Base-by-base conservation (phyloP, 2,329 filamentous ascomycete genomes). In the Fusarium coffeatum region DNA sequence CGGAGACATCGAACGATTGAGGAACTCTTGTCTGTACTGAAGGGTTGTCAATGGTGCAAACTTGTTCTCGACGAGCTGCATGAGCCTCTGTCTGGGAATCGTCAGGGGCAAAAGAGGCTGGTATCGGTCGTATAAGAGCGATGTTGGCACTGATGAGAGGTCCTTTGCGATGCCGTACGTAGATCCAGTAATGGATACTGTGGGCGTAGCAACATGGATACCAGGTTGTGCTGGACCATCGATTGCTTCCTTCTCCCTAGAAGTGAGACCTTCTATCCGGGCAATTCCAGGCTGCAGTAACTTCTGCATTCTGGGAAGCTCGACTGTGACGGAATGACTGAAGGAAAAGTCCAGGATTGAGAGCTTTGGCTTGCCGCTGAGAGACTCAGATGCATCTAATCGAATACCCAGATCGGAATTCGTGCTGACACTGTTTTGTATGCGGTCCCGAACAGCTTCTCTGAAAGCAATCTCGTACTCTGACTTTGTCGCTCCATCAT, bases 11-110 rank as follows among this genome's bases (percentile, higher is more conserved):
- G 67, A 64, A 25, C 61, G 69, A 25, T 75, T 75, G 20, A 74
- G 73, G 20, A 85, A 69, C 62, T 83, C 80, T 64, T 85, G 83
- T 6, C 78, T 80, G 40, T 83, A 74, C 18, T 76, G 78, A 15
- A 83, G 32, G 3, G 75, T 78, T 34, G 83, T 69, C 6, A 80
- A 62, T 0, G 83, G 82, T 1, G 80, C 78, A 37, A 83, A 76
- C 4, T 77, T 77, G 18, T 80, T 79, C n/a, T 79, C 75, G 3
- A 78, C 75, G 10, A 84, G 76, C 41, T 82, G 79, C 8, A 79
- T 71, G 4, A 81, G 68, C 8, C 78, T 80, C 22, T 78, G 74
- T 8, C 78, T 78, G 2, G 78, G 74, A 22, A 83, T 78, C 3
- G 79, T 73, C 22, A 80, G 72, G 18, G 82, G 78, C 8, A 78